phyloP scores from a whole-genome alignment of 108 stramenopile species.

The Nitzschia sp. region DNA sequence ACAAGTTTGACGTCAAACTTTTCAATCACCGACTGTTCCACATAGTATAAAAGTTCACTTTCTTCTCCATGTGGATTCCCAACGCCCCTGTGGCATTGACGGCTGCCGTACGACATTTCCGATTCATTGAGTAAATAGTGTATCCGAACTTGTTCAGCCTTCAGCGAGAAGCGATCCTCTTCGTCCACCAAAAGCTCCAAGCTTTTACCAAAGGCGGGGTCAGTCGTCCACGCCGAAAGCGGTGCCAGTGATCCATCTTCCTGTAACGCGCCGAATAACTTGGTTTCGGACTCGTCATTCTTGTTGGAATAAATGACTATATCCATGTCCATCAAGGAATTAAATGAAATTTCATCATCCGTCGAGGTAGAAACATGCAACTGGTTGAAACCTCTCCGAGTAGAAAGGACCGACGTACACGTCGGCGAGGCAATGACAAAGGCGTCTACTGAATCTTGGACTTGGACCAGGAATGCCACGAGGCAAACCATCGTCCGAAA shows the following conservation, averaged over 20 bases:
- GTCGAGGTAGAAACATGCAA: not conserved
- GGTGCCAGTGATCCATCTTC: constrained; percentile 69
- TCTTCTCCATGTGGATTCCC: constrained; percentile 88
- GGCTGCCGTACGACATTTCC: constrained; percentile 60
- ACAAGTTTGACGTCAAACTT: constrained; percentile 41
- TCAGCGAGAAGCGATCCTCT: constrained; percentile 52
- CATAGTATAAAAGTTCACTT: constrained; percentile 79
- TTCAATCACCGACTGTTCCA: constrained; percentile 54
- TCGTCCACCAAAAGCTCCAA: constrained; percentile 81
- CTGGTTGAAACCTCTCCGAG: too few relatives aligned
- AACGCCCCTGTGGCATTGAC: constrained; percentile 74
- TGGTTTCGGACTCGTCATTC: constrained; percentile 8
- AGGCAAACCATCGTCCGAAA: too few relatives aligned
- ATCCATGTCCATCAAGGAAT: constrained; percentile 43
- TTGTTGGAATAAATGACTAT: constrained; percentile 48
- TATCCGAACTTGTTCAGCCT: constrained; percentile 13
- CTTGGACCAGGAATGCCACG: too few relatives aligned
- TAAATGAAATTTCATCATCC: constrained; percentile 15
- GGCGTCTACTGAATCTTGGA: too few relatives aligned
- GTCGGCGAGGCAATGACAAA: too few relatives aligned
- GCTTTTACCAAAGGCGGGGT: constrained; percentile 62
- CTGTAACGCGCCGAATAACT: constrained; percentile 65
- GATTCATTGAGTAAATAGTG: constrained; percentile 36
- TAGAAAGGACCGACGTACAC: too few relatives aligned
- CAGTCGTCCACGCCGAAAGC: constrained; percentile 66